These are phyloP conservation scores for Magnusiomyces magnusii DNA, from an alignment of 1,139 yeast species.

Conservation along the genomic window DNA sequence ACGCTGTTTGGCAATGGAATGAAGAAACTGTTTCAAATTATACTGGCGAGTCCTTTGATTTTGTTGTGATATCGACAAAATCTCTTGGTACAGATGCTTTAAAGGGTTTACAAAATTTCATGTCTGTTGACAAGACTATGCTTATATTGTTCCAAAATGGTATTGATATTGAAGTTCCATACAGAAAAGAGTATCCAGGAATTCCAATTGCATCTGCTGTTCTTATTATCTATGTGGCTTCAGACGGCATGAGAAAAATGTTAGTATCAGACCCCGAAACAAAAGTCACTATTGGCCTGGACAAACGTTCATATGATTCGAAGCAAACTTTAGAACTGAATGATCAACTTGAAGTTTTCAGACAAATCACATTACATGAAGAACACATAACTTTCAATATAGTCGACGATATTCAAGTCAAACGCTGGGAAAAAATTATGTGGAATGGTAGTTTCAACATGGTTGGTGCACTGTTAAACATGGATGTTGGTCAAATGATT, in stretches of 20 bases:
- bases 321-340: neutral
- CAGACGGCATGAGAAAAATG: constrained; percentile 14
- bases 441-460: constrained; percentile 25
- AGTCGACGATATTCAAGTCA: constrained; percentile 15
- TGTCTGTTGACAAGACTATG: constrained; percentile 17
- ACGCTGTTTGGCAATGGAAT: constrained; percentile 14
- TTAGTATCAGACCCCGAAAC: constrained; percentile 12
- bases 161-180: constrained; percentile 23
- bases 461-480: constrained; percentile 19
- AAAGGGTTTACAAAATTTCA: constrained; percentile 17
- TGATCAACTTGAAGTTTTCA: neutral
- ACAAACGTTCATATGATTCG: neutral
- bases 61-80: constrained; percentile 21
- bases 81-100: constrained; percentile 17
- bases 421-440: constrained; percentile 23
- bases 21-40: constrained; percentile 10
- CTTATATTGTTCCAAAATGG: constrained; percentile 23
- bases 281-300: constrained; percentile 17
- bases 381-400: constrained; percentile 10
- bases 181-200: constrained; percentile 18
- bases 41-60: constrained; percentile 19
- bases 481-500: constrained; percentile 15
- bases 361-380: constrained; percentile 9
- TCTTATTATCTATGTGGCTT: constrained; percentile 18
- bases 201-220: constrained; percentile 21